A percentile compares a stretch with the other conserved stretches of the same genome.
These are phyloP conservation scores for Sedum album DNA, from an alignment of 164 flowering plant species.

Conservation along the genomic window DNA sequence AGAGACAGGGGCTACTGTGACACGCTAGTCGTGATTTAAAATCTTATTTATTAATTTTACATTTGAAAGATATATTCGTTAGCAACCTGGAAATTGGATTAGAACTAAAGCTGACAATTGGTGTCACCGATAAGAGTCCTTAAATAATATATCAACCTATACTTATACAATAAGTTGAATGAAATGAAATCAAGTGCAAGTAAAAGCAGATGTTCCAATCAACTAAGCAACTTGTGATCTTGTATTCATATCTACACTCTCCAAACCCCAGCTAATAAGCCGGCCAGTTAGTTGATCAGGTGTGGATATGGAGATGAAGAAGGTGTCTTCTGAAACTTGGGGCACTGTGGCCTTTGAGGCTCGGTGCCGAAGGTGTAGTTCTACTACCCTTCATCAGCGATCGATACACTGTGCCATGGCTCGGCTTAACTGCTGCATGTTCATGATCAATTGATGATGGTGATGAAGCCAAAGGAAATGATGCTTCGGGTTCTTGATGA, in stretches of 20 bases:
- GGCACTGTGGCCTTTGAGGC: constrained; percentile 4
- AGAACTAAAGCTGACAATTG: background rate
- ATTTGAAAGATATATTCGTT: too few relatives aligned
- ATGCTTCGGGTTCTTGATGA: background rate
- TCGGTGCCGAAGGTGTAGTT: background rate
- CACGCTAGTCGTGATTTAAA: background rate
- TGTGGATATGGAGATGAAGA: background rate
- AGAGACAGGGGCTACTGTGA: background rate
- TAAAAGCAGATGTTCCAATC: background rate
- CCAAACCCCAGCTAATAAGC: background rate
- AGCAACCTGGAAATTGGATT: background rate
- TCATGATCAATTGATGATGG: background rate
- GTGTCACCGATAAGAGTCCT: background rate
- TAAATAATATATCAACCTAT: background rate
- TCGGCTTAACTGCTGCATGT: background rate
- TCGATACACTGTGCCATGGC: background rate
- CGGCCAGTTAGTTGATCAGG: too few relatives aligned
- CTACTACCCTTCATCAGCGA: constrained; percentile 5
- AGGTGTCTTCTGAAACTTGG: constrained; percentile 1
- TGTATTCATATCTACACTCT: constrained; percentile 4
- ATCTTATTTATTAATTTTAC: background rate
- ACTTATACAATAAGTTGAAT: background rate
- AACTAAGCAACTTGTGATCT: background rate
- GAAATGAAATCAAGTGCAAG: background rate
- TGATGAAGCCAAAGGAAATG: background rate